These are phyloP conservation scores for Penicillium sp. DNA, from an alignment of 2,329 filamentous ascomycete species.

Conservation along the genomic window DNA sequence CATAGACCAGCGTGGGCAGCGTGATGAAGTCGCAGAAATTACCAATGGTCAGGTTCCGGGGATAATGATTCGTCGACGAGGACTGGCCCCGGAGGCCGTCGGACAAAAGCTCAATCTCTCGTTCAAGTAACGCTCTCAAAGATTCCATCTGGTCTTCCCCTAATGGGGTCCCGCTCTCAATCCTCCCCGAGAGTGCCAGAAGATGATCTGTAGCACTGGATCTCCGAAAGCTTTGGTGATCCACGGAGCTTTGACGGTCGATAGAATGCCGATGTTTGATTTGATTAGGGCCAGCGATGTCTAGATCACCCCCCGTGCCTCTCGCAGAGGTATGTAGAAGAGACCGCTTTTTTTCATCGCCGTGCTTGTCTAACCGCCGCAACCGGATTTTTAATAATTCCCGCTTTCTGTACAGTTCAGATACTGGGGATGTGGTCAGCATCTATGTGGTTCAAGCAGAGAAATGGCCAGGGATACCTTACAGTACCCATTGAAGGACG, in stretches of 20 bases:
- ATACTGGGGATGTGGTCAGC: conserved; percentile 44
- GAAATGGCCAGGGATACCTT: conserved; percentile 16
- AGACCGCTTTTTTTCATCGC: neutral
- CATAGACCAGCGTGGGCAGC: conserved; percentile 75
- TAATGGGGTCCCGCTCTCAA: conserved; percentile 62
- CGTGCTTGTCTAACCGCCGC: conserved; percentile 6
- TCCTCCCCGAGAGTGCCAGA: conserved; percentile 60
- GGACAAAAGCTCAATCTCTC: conserved; percentile 64
- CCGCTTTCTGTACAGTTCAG: conserved; percentile 57
- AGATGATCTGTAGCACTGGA: conserved; percentile 53
- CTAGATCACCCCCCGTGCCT: neutral
- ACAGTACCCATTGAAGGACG: conserved; percentile 74
- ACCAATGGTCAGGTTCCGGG: conserved; percentile 63
- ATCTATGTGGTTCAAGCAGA: neutral
- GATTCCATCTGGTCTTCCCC: conserved; percentile 55
- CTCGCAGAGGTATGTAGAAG: neutral
- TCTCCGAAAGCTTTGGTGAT: conserved; percentile 11
- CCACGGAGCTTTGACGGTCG: neutral
- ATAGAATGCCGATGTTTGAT: conserved; percentile 44
- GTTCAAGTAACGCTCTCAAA: conserved; percentile 66
- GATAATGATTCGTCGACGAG: conserved; percentile 58
- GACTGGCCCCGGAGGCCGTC: conserved; percentile 67
- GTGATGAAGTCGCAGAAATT: conserved; percentile 73
- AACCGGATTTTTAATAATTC: conserved; percentile 23
- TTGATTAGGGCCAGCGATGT: conserved; percentile 25